Conservation (phyloP, 1,139 yeast species). For the Sugiyamaella pinicola region DNA sequence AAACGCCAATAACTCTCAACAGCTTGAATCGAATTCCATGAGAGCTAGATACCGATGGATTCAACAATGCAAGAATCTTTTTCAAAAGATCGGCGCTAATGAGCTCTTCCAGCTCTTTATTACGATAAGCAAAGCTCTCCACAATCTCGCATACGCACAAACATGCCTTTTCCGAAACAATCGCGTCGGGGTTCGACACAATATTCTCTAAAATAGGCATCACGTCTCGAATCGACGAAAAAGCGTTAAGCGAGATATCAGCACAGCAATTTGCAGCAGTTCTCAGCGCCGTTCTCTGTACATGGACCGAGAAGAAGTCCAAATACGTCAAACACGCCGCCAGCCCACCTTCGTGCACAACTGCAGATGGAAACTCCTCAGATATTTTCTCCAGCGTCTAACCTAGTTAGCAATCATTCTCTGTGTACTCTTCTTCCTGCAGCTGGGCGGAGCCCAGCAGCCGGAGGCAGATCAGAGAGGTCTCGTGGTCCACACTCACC, state of each 20-base stretch:
- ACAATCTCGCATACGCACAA: conserved; percentile 65
- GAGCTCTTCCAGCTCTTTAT: conserved; percentile 52
- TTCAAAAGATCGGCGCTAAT: conserved; percentile 36
- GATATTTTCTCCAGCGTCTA: conserved; percentile 44
- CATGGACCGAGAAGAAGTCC: conserved; percentile 87
- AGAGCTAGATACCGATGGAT: conserved; percentile 30
- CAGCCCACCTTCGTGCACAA: conserved; percentile 57
- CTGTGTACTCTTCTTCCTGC: neutral
- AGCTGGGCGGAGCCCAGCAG: conserved; percentile 2
- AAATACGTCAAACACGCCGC: conserved; percentile 69
- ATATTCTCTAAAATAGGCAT: conserved; percentile 66
- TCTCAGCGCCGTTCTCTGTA: conserved; percentile 78
- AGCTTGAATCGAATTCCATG: conserved; percentile 32
- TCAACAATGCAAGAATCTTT: conserved; percentile 32
- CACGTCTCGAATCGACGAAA: conserved; percentile 55
- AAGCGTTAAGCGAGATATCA: conserved; percentile 50
- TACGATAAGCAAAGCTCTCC: conserved; percentile 52
- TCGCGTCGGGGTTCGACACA: conserved; percentile 61
- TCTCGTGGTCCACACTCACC: conserved; percentile 44
- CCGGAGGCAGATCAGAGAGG: neutral
- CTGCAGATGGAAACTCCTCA: conserved; percentile 41
- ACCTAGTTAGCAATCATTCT: neutral
- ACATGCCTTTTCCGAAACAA: conserved; percentile 71
- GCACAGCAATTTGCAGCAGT: conserved; percentile 79
- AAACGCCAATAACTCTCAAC: conserved; percentile 46